A percentile compares a stretch with the other conserved stretches of the same genome.
Evolutionary conservation across 73 alveolate species (phyloP).

Genomic region (Tetrahymena thermophila): DNA sequence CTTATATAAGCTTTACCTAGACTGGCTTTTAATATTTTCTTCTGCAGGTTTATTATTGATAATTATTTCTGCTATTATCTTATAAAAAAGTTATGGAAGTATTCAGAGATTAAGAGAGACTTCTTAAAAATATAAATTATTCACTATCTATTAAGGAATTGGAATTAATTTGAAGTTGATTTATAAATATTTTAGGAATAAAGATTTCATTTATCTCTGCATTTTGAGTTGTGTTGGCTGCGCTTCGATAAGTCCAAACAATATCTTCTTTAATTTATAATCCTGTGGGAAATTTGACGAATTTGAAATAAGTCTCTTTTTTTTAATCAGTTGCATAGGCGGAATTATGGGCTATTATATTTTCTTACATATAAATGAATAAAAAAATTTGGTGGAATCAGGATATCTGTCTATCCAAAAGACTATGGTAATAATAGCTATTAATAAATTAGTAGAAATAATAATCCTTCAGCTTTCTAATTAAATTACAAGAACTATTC

Average conservation of each 20-base stretch:
- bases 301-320: not conserved
- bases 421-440: not conserved
- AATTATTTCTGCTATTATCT: not conserved
- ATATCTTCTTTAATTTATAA: not conserved
- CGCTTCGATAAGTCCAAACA: not conserved
- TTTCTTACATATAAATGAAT: not conserved
- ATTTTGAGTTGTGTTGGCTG: not conserved
- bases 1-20: not conserved
- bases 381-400: not conserved
- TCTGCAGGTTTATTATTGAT: not conserved
- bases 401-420: not conserved
- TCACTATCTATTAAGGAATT: not conserved
- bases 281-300: not conserved
- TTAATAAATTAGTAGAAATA: not conserved
- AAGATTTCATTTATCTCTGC: not conserved
- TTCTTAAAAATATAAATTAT: not conserved
- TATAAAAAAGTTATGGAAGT: not conserved
- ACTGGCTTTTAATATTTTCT: not conserved
- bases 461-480: not conserved
- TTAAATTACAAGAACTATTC: not conserved
- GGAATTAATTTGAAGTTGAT: not conserved
- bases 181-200: not conserved
- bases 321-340: not conserved
- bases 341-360: not conserved
- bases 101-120: not conserved